phyloP scores from a whole-genome alignment of 306 rosid genomes.

The Gillenia trifoliata region DNA sequence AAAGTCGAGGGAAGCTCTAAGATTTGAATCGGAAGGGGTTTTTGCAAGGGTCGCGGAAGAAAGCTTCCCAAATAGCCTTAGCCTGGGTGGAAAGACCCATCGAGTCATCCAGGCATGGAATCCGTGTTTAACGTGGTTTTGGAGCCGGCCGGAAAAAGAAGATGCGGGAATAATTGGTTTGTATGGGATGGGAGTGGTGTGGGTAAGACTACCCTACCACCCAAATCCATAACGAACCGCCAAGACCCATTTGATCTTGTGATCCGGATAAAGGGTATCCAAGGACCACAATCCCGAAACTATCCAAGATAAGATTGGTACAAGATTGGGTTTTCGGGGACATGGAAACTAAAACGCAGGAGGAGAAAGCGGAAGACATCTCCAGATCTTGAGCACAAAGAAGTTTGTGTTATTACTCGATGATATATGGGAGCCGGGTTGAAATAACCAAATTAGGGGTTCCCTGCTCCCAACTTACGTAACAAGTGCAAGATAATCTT shows the following conservation, averaged over 20 bases:
- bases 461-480: neutral
- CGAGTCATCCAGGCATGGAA: too few species aligned
- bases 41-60: neutral
- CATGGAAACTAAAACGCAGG: neutral
- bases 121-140: too few species aligned
- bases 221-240: neutral
- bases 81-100: too few species aligned
- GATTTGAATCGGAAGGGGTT: neutral
- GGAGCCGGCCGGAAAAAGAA: too few species aligned
- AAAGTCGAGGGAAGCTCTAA: neutral
- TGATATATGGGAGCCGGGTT: neutral
- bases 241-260: slow-evolving; percentile 1
- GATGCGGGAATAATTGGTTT: slow-evolving; percentile 21
- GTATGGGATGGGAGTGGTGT: slow-evolving; percentile 33
- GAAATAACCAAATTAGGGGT: neutral
- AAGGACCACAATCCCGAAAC: slow-evolving; percentile 1
- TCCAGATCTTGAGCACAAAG: neutral
- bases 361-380: neutral
- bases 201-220: neutral
- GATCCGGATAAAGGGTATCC: slow-evolving; percentile 24
- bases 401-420: neutral
- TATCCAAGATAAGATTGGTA: slow-evolving; percentile 1
- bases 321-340: neutral
- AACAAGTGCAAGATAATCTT: neutral
- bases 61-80: neutral